phyloP scores from a whole-genome alignment of 2,329 filamentous ascomycete genomes.

The Fusarium chlamydosporum region DNA sequence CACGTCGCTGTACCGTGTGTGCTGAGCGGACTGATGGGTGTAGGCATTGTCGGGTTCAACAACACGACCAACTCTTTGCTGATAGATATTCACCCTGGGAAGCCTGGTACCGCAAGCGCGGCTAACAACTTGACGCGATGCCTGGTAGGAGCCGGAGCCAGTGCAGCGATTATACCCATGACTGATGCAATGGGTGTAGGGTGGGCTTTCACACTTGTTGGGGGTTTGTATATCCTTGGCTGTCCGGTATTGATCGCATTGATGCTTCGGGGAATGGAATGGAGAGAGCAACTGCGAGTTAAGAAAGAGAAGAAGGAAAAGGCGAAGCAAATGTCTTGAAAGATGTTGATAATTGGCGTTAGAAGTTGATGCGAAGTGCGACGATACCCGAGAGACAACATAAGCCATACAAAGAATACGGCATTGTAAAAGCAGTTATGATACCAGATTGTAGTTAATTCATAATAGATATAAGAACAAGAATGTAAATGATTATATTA shows the following conservation, averaged over 20 bases:
- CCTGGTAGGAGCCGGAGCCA: slow-evolving; percentile 66
- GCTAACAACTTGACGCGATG: slow-evolving; percentile 70
- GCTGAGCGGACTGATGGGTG: slow-evolving; percentile 62
- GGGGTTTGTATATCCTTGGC: slow-evolving; percentile 58
- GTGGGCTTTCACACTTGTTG: slow-evolving; percentile 66
- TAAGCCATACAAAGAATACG: slow-evolving; percentile 1
- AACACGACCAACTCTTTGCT: slow-evolving; percentile 67
- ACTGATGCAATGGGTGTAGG: slow-evolving; percentile 65
- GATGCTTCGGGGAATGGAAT: slow-evolving; percentile 60
- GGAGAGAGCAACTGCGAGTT: slow-evolving; percentile 57
- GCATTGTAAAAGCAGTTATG: background rate
- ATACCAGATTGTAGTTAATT: background rate
- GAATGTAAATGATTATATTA: too few relatives aligned
- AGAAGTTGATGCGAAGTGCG: too few relatives aligned
- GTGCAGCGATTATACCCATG: slow-evolving; percentile 67
- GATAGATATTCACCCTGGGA: slow-evolving; percentile 68
- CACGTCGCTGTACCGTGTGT: slow-evolving; percentile 64
- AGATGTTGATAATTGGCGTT: background rate
- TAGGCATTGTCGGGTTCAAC: slow-evolving; percentile 67
- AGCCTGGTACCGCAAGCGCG: slow-evolving; percentile 68
- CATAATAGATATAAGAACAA: background rate
- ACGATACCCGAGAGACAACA: background rate
- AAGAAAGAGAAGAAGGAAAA: slow-evolving; percentile 47
- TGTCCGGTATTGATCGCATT: slow-evolving; percentile 59
- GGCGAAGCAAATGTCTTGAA: slow-evolving; percentile 15